A percentile compares a stretch with the other conserved stretches of the same genome.
phyloP scores from a whole-genome alignment of 306 rosid species.

The Casuarina equisetifolia region DNA sequence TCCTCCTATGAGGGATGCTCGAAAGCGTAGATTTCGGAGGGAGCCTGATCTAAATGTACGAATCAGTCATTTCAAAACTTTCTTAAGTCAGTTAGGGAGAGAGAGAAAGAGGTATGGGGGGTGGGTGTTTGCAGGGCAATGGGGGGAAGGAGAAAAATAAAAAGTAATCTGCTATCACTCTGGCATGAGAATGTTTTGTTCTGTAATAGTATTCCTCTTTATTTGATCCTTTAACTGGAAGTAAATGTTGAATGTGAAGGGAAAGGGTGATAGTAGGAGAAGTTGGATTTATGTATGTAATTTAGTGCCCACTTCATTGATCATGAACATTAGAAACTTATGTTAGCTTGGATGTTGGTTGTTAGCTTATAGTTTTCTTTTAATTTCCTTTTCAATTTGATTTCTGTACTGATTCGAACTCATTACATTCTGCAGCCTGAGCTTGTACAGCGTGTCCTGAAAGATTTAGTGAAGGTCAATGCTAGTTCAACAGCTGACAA shows the following conservation, averaged over 20 bases:
- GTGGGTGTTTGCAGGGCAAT: too few relatives aligned
- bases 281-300: not conserved
- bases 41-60: conserved; percentile 91
- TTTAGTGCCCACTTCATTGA: not conserved
- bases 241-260: not conserved
- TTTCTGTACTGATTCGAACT: conserved; percentile 9
- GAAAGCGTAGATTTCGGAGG: conserved; percentile 88
- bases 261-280: not conserved
- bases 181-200: not conserved
- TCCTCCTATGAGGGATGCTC: conserved; percentile 97
- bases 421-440: conserved; percentile 72
- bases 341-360: not conserved
- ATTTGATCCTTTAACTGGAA: not conserved
- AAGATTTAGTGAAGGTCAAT: conserved; percentile 79
- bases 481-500: conserved; percentile 77
- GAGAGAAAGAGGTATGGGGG: not conserved
- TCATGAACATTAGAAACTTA: not conserved
- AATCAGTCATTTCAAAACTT: not conserved
- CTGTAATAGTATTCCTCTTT: not conserved
- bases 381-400: not conserved
- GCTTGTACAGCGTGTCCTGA: conserved; percentile 91
- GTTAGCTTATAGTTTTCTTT: not conserved
- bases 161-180: not conserved
- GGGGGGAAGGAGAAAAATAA: not conserved
- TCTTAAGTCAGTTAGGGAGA: not conserved